Percentiles rank a stretch among this genome's conserved stretches.
phyloP scores from a whole-genome alignment of 192 early-diverging fungal species.

The Backusella macrospora region DNA sequence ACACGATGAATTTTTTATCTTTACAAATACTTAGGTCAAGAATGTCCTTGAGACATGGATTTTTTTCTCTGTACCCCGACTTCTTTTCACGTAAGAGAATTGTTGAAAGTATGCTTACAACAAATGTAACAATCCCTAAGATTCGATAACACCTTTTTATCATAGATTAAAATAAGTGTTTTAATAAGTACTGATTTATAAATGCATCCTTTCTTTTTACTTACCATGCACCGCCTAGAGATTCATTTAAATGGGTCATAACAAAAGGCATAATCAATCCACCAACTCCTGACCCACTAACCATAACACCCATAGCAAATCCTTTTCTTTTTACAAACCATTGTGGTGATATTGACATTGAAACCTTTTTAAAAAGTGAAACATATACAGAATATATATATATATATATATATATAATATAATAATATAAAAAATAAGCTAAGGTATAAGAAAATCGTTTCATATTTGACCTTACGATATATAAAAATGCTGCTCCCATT shows the following conservation, averaged over 20 bases:
- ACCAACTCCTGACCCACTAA: constrained; percentile 70
- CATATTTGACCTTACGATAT: neutral
- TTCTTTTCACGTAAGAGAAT: constrained; percentile 24
- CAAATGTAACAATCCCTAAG: constrained; percentile 29
- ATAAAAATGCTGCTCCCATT: constrained; percentile 40
- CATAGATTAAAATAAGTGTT: too few relatives aligned
- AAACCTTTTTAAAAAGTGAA: neutral
- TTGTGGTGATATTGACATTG: constrained; percentile 52
- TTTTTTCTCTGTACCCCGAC: neutral
- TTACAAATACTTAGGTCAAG: constrained; percentile 24
- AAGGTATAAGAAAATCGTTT: too few relatives aligned
- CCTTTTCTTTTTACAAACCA: constrained; percentile 61
- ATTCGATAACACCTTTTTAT: constrained; percentile 27
- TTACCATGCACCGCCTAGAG: constrained; percentile 55
- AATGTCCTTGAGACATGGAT: constrained; percentile 21
- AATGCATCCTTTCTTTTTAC: neutral
- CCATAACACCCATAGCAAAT: constrained; percentile 56
- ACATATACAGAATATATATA: too few relatives aligned
- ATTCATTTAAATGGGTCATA: constrained; percentile 54
- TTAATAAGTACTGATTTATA: neutral
- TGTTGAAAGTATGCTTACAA: constrained; percentile 1
- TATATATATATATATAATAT: too few relatives aligned
- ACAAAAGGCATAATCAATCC: constrained; percentile 66
- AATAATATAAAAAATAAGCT: too few relatives aligned
- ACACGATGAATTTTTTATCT: constrained; percentile 27